Percentiles rank a stretch among this genome's conserved stretches.
These are phyloP conservation scores for Xylaria scruposa DNA, from an alignment of 495 filamentous ascomycete species.

Conservation along the genomic window DNA sequence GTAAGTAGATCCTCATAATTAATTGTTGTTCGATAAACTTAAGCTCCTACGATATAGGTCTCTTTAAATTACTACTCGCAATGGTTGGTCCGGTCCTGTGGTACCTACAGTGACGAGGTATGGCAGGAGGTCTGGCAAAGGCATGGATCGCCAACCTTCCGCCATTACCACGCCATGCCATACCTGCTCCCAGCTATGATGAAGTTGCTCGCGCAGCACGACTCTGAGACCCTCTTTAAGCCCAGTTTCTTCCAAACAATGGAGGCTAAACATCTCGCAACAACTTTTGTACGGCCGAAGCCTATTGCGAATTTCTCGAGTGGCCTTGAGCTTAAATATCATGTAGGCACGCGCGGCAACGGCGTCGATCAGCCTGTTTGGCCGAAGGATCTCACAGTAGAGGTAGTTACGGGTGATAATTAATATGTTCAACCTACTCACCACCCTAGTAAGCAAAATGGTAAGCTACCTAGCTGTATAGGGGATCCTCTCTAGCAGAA, in stretches of 20 bases:
- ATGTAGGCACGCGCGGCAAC: constrained; percentile 30
- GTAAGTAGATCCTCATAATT: constrained; percentile 24
- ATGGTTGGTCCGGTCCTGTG: constrained; percentile 57
- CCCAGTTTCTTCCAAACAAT: not conserved
- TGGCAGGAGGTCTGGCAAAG: constrained; percentile 32
- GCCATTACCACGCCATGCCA: constrained; percentile 22
- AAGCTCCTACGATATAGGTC: constrained; percentile 24
- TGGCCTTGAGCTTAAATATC: constrained; percentile 25
- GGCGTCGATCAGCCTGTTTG: constrained; percentile 29
- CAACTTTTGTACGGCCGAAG: constrained; percentile 22
- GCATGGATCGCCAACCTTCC: constrained; percentile 22
- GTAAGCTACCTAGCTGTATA: not conserved
- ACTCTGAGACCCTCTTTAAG: constrained; percentile 7
- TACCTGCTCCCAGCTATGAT: constrained; percentile 16
- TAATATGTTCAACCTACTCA: not conserved
- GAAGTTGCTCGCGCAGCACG: constrained; percentile 12
- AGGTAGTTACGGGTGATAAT: constrained; percentile 25
- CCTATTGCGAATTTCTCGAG: constrained; percentile 18
- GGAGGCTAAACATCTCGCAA: constrained; percentile 2
- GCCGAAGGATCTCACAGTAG: constrained; percentile 29
- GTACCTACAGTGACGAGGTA: constrained; percentile 49
- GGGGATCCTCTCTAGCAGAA: not conserved
- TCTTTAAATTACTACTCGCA: constrained; percentile 66
- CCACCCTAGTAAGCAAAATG: not conserved
- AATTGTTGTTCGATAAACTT: not conserved